Base-by-base conservation (phyloP, 2,329 filamentous ascomycete species). In the Pyricularia grisea region DNA sequence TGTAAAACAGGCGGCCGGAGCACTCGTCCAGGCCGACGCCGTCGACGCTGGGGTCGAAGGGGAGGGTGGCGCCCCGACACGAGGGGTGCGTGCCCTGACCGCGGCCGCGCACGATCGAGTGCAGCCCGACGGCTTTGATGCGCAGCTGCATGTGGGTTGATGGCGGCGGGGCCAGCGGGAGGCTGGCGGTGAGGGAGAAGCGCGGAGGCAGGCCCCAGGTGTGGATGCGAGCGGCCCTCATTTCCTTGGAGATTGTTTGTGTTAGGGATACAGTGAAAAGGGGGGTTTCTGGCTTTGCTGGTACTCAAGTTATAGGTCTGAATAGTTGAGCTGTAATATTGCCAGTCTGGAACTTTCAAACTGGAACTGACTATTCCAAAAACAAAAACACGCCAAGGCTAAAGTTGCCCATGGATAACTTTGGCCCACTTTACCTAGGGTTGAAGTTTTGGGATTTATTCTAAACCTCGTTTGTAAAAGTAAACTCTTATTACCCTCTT, bases 21-120 rank as follows among this genome's bases (percentile, higher is more conserved):
- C 79, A 73, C 7, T 80, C 78, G 68, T 82, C 77, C 7, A 76
- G 73, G 63, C 83, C 86, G 1, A 86, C 81, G 69, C 84, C 85
- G 72, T 88, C 86, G 17, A 82, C 76, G 14, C 85, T 85, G 0
- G 83, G 82, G 1, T 79, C 76, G 73, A 87, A 83, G 0, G 85
- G 87, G 0, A 85, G 80, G 0, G 74, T 73, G 6, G 78, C 77
- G 2, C 81, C 79, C 36, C 36, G 36, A 42, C 36, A 42, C 27
- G 81, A 81, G 77, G 86, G 88, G 76, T 88, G 86, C 23, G 75
- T 78, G 1, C 86, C 86, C 1, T 80, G 71, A 25, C 85, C 86
- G 36, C 85, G 82, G 58, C 79, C 78, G 67, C 83, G 82, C 63
- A 88, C 86, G 4, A 88, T 76, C 17, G 81, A 79, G 74, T 87